phyloP scores from a whole-genome alignment of 805 yeast species.

The Zygosaccharomyces bisporus region DNA sequence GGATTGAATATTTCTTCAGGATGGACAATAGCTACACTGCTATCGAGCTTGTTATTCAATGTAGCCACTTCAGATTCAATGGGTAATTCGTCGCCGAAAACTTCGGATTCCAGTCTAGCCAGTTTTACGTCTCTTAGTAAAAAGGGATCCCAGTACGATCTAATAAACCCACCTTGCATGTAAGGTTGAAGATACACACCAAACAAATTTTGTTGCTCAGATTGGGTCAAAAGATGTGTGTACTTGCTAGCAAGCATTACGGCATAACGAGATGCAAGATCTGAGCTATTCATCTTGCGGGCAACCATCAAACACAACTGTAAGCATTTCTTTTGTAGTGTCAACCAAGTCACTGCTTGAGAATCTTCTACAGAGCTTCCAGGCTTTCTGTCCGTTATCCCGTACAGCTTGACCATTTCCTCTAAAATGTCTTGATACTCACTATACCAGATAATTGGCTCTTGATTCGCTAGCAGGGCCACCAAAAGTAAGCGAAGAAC shows the following conservation, averaged over 20 bases:
- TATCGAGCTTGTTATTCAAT: slow-evolving; percentile 8
- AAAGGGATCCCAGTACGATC: slow-evolving; percentile 70
- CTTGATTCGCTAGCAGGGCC: slow-evolving; percentile 43
- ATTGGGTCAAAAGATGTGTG: slow-evolving; percentile 48
- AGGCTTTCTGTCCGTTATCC: slow-evolving; percentile 41
- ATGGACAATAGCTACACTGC: slow-evolving; percentile 22
- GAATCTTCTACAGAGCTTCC: slow-evolving; percentile 33
- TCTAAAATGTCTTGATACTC: slow-evolving; percentile 45
- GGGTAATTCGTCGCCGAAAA: slow-evolving; percentile 18
- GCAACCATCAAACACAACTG: slow-evolving; percentile 51
- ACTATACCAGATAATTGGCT: slow-evolving; percentile 22
- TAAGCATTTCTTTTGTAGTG: slow-evolving; percentile 53
- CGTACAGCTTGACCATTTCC: slow-evolving; percentile 50
- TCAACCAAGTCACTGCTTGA: slow-evolving; percentile 47
- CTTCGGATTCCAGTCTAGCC: slow-evolving; percentile 28
- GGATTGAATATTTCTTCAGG: slow-evolving; percentile 59
- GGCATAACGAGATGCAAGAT: slow-evolving; percentile 45
- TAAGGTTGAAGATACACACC: slow-evolving; percentile 30
- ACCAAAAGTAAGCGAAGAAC: slow-evolving; percentile 62
- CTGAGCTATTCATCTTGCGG: slow-evolving; percentile 46
- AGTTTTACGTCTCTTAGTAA: slow-evolving; percentile 52
- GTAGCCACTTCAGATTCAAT: slow-evolving; percentile 18
- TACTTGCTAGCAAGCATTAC: slow-evolving; percentile 54
- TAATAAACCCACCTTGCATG: slow-evolving; percentile 23
- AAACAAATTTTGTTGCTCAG: slow-evolving; percentile 51